Evolutionary conservation across 176 grass and related monocot species (phyloP).

Genomic region (Oryza meyeriana): DNA sequence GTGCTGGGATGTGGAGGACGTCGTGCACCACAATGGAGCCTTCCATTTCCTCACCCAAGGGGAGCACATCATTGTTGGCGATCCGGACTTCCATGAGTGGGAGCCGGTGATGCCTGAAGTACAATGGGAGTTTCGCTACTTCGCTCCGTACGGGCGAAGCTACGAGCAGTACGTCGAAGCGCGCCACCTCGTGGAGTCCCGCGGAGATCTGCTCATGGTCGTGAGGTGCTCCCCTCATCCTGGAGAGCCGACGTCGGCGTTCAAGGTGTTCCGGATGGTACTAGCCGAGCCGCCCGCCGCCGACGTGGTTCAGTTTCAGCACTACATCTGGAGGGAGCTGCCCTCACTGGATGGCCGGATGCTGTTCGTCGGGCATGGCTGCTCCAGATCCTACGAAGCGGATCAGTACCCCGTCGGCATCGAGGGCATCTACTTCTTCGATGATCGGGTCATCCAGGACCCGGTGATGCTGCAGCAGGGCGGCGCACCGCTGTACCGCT

Average conservation of each 20-base stretch:
- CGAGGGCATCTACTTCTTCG: neutral
- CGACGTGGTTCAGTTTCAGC: no score
- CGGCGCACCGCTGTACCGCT: neutral
- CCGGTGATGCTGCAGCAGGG: neutral
- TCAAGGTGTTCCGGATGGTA: neutral
- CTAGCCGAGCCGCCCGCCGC: neutral
- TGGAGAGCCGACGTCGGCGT: neutral
- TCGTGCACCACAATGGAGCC: neutral
- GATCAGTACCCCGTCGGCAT: no score
- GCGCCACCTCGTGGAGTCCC: neutral
- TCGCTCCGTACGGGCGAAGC: no score
- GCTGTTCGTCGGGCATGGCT: no score
- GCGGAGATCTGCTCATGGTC: neutral
- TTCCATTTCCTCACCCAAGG: constrained; percentile 12
- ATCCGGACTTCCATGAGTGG: no score
- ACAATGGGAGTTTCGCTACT: no score
- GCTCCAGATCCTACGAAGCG: no score
- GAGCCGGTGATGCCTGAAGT: no score
- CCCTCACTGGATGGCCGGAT: no score
- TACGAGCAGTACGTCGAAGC: no score
- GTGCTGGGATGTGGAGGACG: neutral
- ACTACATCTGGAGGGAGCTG: no score
- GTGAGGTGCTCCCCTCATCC: neutral
- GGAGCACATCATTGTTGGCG: neutral
- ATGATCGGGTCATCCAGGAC: neutral